Evolutionary conservation across 495 filamentous ascomycete genomes (phyloP), one percentile per base, ranked within the genome.

Genomic region (Podospora didyma): DNA sequence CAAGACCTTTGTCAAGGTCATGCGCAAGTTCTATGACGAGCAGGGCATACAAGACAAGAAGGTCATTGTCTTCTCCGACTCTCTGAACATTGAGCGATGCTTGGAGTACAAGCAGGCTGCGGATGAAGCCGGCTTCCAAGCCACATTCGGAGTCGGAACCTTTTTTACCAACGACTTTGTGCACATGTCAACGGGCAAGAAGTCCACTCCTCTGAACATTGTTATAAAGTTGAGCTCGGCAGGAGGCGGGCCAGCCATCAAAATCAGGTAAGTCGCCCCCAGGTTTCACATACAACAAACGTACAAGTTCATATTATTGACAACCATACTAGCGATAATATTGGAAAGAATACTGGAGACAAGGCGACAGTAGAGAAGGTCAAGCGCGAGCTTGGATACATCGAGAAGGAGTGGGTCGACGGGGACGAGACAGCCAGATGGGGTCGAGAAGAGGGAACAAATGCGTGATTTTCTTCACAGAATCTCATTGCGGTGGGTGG

Each of bases 11-110:
- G 83, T 97, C 56, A 86, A 88, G 67, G 64, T 87, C 64, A 92
- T 95, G 77, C 85, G 88, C 20, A 79, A 87, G 3, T 98, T 97
- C 73, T 98, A 97, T 66, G 83, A 95, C 57, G 70, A 72, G 31
- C 73, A 79, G 50, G 85, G 86, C 2, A 89, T 97, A 68, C 84
- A 73, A 26, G 89, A 89, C 2, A 86, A 85, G 75, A 98, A 97
- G 78, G 88, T 82, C 0, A 87, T 97, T 45, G 94, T 97, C n/a
- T 98, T 97, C 69, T 98, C 94, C 2, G 94, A 98, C 72, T 94
- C 90, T 6, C 75, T 98, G 35, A 86, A 97, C 62, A 89, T 97
- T 54, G 91, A 96, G 16, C 84, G 85, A 41, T 97, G 95, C 67
- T 72, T 97, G 23, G 84, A 94, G 69, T 98, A 97, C 73, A 93